Conservation (phyloP, 768 basidiomycete genomes). For the Hygrophorus russula region DNA sequence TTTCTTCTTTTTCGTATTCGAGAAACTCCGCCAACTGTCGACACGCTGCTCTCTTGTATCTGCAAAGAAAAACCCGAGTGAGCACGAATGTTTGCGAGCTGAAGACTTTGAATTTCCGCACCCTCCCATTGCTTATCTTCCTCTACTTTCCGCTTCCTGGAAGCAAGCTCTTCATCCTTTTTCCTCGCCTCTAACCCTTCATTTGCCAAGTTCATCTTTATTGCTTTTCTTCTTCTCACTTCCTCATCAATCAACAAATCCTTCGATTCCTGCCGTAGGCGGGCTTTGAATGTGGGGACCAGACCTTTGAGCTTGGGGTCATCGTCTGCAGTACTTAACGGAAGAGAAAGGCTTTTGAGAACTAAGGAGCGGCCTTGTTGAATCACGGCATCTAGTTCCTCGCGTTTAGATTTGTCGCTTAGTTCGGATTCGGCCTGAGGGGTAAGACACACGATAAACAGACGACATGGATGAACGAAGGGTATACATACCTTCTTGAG, state of each 20-base stretch:
- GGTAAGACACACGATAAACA: background rate
- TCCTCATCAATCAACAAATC: conserved; percentile 88
- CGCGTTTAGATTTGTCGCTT: conserved; percentile 66
- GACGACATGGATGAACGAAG: background rate
- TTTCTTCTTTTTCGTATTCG: conserved; percentile 65
- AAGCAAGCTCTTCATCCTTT: conserved; percentile 75
- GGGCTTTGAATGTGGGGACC: conserved; percentile 54
- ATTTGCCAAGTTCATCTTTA: conserved; percentile 87
- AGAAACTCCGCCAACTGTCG: conserved; percentile 73
- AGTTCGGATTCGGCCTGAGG: conserved; percentile 76
- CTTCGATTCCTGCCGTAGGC: conserved; percentile 63
- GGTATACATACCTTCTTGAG: conserved; percentile 67
- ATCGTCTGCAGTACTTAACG: conserved; percentile 44
- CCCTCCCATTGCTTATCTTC: conserved; percentile 89
- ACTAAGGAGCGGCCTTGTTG: conserved; percentile 60
- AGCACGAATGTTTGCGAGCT: background rate
- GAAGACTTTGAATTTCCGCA: conserved; percentile 18
- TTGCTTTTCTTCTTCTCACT: conserved; percentile 72
- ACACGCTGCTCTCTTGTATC: conserved; percentile 74
- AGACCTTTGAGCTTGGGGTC: conserved; percentile 47
- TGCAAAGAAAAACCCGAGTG: conserved; percentile 13
- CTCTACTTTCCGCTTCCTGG: conserved; percentile 79
- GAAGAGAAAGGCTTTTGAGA: conserved; percentile 53
- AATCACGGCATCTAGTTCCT: conserved; percentile 72
- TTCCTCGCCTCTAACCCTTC: conserved; percentile 88